phyloP scores from a whole-genome alignment of 2,329 filamentous ascomycete genomes.

The Phyllosticta citribraziliensis region DNA sequence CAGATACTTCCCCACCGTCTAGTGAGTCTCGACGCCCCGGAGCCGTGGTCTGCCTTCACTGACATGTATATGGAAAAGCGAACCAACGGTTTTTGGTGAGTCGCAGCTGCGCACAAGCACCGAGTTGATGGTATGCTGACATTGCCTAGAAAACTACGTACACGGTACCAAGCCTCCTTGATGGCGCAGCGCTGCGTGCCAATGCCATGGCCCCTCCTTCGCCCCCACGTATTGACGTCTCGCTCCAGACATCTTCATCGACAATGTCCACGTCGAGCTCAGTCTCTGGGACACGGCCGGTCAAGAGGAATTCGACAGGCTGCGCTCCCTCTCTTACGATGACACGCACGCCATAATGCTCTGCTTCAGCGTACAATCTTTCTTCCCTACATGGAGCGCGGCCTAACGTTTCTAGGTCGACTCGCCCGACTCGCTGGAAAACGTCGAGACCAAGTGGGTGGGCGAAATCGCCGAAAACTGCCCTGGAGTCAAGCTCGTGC shows the following conservation, averaged over 20 bases:
- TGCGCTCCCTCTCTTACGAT: slow-evolving; percentile 93
- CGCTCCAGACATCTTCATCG: slow-evolving; percentile 82
- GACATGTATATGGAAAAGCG: slow-evolving; percentile 36
- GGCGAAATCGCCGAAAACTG: slow-evolving; percentile 97
- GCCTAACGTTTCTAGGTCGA: slow-evolving; percentile 50
- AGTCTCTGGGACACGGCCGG: slow-evolving; percentile 98
- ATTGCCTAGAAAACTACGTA: slow-evolving; percentile 75
- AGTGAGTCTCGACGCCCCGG: slow-evolving; percentile 44
- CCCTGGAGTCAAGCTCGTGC: slow-evolving; percentile 84
- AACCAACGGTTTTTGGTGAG: slow-evolving; percentile 80
- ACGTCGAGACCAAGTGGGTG: slow-evolving; percentile 98
- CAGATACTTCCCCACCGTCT: slow-evolving; percentile 95
- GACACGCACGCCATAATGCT: slow-evolving; percentile 98
- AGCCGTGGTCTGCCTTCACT: not conserved
- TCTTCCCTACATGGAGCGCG: not conserved
- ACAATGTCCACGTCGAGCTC: slow-evolving; percentile 91
- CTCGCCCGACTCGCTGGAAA: slow-evolving; percentile 91
- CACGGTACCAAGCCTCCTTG: slow-evolving; percentile 54
- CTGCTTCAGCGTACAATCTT: slow-evolving; percentile 62
- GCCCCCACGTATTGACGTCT: not conserved
- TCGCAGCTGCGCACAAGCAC: too few species aligned
- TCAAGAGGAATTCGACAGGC: slow-evolving; percentile 95
- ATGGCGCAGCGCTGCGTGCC: not conserved
- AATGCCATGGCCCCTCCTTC: not conserved
- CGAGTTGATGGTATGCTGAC: slow-evolving; percentile 15